phyloP scores from a whole-genome alignment of 345 rosid species.

The Syzygium aromaticum region DNA sequence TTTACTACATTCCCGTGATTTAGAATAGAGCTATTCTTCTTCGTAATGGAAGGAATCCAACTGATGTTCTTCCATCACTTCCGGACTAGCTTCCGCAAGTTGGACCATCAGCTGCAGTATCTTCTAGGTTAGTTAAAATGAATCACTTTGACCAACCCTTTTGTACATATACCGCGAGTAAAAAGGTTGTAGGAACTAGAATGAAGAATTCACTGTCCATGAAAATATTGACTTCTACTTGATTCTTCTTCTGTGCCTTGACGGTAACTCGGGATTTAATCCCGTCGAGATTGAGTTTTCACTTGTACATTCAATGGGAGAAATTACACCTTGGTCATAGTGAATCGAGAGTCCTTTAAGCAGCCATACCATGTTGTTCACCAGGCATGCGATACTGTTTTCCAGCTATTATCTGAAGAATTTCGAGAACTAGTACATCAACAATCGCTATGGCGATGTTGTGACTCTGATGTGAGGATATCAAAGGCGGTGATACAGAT shows the following conservation, averaged over 20 bases:
- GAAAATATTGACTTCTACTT: background rate
- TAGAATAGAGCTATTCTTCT: background rate
- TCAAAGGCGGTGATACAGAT: background rate
- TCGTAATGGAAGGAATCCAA: background rate
- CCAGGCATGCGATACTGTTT: background rate
- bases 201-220: background rate
- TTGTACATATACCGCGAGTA: background rate
- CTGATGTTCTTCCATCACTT: background rate
- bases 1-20: background rate
- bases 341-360: background rate
- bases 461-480: background rate
- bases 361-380: background rate
- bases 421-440: background rate
- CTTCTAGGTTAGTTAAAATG: background rate
- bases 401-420: background rate
- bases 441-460: background rate
- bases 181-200: background rate
- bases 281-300: background rate
- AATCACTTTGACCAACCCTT: background rate
- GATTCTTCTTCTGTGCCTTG: background rate
- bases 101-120: background rate
- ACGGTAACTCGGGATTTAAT: background rate
- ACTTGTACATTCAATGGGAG: background rate
- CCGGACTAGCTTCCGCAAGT: background rate
- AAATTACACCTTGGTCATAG: background rate